These are phyloP conservation scores for Ceratocystis papillata DNA, from an alignment of 2,329 filamentous ascomycete species.

Conservation along the genomic window DNA sequence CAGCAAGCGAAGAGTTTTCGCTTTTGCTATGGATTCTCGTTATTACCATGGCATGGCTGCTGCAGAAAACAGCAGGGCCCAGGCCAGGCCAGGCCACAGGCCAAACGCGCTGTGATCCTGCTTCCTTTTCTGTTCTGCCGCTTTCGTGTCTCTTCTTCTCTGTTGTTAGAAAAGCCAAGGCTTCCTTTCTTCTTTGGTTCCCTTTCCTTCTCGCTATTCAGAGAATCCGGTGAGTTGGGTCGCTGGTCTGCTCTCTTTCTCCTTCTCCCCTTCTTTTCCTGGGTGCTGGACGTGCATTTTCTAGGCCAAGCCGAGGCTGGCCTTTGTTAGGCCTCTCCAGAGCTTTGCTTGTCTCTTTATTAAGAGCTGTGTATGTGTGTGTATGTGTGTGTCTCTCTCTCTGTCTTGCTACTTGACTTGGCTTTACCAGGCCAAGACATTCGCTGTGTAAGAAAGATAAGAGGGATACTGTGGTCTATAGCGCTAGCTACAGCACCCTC, in stretches of 20 bases:
- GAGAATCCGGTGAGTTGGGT: background rate
- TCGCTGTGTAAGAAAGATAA: no score
- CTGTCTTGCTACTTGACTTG: no score
- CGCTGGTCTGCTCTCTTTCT: no score
- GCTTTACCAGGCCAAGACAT: no score
- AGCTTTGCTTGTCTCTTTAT: no score
- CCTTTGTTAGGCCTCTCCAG: no score
- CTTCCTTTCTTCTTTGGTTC: background rate
- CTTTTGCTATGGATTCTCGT: background rate
- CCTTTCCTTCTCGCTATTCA: conserved; percentile 27
- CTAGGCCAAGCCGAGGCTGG: no score
- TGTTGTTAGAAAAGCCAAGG: background rate
- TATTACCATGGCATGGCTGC: background rate
- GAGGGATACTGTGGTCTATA: background rate
- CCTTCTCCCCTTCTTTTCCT: no score
- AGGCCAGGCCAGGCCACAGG: conserved; percentile 1
- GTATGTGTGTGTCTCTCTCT: no score
- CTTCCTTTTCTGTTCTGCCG: background rate
- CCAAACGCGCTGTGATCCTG: conserved; percentile 7
- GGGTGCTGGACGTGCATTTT: no score
- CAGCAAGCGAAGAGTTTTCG: background rate
- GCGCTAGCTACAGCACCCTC: background rate
- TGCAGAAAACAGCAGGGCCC: background rate
- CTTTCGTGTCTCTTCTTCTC: background rate
- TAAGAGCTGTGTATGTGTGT: no score